Conservation (phyloP, 148 eudicot species). For the Diospyros lotus region DNA sequence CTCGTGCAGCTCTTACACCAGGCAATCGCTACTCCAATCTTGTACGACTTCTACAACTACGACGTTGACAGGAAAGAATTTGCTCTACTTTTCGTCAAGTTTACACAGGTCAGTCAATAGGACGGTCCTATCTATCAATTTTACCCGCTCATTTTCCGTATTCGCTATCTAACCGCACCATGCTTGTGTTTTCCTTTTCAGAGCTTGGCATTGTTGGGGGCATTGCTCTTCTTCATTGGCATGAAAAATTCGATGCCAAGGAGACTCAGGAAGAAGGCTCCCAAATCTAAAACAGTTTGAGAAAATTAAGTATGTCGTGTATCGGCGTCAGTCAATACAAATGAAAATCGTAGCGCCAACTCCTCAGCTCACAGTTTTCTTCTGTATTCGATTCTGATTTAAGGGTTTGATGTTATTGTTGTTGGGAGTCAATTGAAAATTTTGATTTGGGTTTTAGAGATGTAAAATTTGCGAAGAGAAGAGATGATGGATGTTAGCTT, state of each 20-base stretch:
- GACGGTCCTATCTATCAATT: background rate
- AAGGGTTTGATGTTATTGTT: too few relatives aligned
- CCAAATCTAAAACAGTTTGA: conserved; percentile 16
- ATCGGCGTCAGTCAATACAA: too few relatives aligned
- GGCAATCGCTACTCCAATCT: conserved; percentile 59
- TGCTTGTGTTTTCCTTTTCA: conserved; percentile 23
- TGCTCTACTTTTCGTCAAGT: conserved; percentile 59
- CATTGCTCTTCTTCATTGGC: conserved; percentile 77
- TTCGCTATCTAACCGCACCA: background rate
- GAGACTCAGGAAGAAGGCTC: conserved; percentile 49
- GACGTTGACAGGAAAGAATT: conserved; percentile 62
- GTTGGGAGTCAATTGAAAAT: too few relatives aligned
- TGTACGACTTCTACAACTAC: conserved; percentile 89
- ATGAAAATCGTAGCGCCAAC: too few relatives aligned
- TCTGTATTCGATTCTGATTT: too few relatives aligned
- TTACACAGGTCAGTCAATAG: conserved; percentile 58
- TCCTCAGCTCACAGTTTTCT: too few relatives aligned
- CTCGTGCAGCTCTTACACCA: conserved; percentile 63
- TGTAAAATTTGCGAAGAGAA: too few relatives aligned
- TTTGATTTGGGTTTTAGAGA: too few relatives aligned
- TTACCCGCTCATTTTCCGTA: too few relatives aligned
- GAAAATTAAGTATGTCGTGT: too few relatives aligned
- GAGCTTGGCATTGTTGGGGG: conserved; percentile 76
- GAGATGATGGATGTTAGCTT: too few relatives aligned
- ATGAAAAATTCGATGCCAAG: conserved; percentile 84